These are phyloP conservation scores for Meredithiella fracta DNA, from an alignment of 2,329 filamentous ascomycete species.

Conservation along the genomic window DNA sequence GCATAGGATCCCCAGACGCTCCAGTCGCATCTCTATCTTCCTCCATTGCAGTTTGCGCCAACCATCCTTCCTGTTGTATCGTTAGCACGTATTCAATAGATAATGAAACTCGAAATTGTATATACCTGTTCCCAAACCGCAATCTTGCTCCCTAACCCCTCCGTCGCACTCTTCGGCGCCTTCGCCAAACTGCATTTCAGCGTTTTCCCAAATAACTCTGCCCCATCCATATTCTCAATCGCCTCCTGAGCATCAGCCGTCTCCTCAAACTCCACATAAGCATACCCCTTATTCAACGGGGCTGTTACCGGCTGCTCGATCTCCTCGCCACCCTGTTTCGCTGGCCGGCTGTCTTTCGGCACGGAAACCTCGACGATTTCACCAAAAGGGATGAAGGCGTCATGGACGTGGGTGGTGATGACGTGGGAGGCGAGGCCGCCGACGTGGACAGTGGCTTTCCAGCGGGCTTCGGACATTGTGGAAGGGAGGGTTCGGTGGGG, in stretches of 20 bases:
- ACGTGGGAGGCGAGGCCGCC: slow-evolving; percentile 73
- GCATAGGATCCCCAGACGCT: slow-evolving; percentile 71
- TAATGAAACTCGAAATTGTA: not conserved
- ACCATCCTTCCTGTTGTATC: slow-evolving; percentile 62
- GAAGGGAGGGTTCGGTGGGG: not conserved
- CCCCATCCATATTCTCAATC: slow-evolving; percentile 98
- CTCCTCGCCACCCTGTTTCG: slow-evolving; percentile 20
- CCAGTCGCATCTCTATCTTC: slow-evolving; percentile 44
- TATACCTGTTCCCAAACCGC: slow-evolving; percentile 91
- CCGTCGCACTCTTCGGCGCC: slow-evolving; percentile 71
- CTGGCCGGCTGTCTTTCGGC: slow-evolving; percentile 72
- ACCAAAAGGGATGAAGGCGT: slow-evolving; percentile 92
- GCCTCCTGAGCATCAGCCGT: slow-evolving; percentile 77
- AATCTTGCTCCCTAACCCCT: slow-evolving; percentile 80
- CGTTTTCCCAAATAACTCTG: slow-evolving; percentile 80
- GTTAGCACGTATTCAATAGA: slow-evolving; percentile 5
- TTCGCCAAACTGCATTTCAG: slow-evolving; percentile 89
- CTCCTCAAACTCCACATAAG: slow-evolving; percentile 88
- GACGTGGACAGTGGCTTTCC: slow-evolving; percentile 86
- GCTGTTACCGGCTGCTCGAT: slow-evolving; percentile 38
- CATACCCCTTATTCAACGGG: slow-evolving; percentile 69
- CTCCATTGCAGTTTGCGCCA: slow-evolving; percentile 74
- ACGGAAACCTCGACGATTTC: slow-evolving; percentile 84
- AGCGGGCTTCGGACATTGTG: slow-evolving; percentile 64
- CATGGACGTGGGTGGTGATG: slow-evolving; percentile 57